Evolutionary conservation across 2,329 filamentous ascomycete genomes (phyloP).

Genomic region (Trichoderma polysporum): DNA sequence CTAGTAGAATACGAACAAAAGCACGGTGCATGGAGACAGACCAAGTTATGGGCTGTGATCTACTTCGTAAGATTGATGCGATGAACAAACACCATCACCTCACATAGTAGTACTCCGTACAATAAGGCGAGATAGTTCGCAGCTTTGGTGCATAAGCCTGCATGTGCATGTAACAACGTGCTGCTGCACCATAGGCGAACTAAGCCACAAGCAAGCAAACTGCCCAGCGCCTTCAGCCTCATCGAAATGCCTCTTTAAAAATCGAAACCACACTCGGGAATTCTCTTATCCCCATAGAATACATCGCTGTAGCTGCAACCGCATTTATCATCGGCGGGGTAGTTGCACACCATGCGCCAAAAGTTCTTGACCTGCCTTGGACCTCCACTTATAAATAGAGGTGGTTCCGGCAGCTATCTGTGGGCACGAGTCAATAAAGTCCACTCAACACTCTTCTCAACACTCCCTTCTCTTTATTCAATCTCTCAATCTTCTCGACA

Average conservation of each 20-base stretch:
- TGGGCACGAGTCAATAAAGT: neutral
- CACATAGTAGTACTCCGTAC: neutral
- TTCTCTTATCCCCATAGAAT: neutral
- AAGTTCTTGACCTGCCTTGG: neutral
- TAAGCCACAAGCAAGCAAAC: neutral
- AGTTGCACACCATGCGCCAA: slow-evolving; percentile 19
- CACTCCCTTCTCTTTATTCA: neutral
- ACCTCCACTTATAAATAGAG: slow-evolving; percentile 18
- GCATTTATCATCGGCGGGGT: slow-evolving; percentile 16
- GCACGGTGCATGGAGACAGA: neutral
- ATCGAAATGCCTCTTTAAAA: neutral
- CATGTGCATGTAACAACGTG: neutral
- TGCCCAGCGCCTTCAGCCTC: neutral
- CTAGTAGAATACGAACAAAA: neutral
- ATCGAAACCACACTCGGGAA: neutral
- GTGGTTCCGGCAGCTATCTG: neutral
- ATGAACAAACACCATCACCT: neutral
- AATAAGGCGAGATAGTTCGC: too few species aligned
- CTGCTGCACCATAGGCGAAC: neutral
- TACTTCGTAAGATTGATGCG: neutral
- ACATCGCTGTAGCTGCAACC: neutral
- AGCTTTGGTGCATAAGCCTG: neutral
- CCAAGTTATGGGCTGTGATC: neutral
- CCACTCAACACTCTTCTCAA: neutral
- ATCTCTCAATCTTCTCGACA: neutral